Percentiles rank a stretch among this genome's conserved stretches.
Evolutionary conservation across 495 filamentous ascomycete species (phyloP).

Genomic region (Penicillium crystallinum): DNA sequence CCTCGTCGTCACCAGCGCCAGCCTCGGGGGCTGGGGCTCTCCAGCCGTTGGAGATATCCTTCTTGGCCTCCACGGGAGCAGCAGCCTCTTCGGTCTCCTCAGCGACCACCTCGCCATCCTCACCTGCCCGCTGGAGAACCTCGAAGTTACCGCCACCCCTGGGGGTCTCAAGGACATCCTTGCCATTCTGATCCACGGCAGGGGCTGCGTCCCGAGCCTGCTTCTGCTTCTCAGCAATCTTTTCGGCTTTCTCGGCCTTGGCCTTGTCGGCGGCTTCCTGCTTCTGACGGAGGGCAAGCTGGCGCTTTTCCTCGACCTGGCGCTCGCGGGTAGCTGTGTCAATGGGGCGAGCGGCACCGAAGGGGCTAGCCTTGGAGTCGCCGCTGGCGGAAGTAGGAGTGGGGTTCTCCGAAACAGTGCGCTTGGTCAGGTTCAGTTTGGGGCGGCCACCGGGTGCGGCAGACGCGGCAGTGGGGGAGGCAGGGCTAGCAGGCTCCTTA

Average conservation of each 20-base stretch:
- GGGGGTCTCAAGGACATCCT: constrained; percentile 39
- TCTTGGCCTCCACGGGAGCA: constrained; percentile 31
- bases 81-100: constrained; percentile 29
- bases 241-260: constrained; percentile 62
- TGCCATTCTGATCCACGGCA: constrained; percentile 42
- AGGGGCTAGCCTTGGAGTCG: constrained; percentile 82
- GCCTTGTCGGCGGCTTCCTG: constrained; percentile 85
- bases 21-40: constrained; percentile 34
- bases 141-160: constrained; percentile 47
- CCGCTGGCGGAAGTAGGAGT: constrained; percentile 37
- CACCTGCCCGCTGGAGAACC: constrained; percentile 48
- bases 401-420: constrained; percentile 73
- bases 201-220: constrained; percentile 52
- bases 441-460: constrained; percentile 56
- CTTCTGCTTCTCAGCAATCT: constrained; percentile 30
- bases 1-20: constrained; percentile 56
- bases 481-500: constrained; percentile 62
- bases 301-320: constrained; percentile 82
- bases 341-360: constrained; percentile 85
- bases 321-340: constrained; percentile 83
- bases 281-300: constrained; percentile 68
- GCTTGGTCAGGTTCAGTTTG: constrained; percentile 77
- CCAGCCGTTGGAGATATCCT: constrained; percentile 38
- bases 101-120: constrained; percentile 35
- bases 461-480: constrained; percentile 43